phyloP scores from a whole-genome alignment of 352 stramenopile genomes.

The Saprolegnia diclina region DNA sequence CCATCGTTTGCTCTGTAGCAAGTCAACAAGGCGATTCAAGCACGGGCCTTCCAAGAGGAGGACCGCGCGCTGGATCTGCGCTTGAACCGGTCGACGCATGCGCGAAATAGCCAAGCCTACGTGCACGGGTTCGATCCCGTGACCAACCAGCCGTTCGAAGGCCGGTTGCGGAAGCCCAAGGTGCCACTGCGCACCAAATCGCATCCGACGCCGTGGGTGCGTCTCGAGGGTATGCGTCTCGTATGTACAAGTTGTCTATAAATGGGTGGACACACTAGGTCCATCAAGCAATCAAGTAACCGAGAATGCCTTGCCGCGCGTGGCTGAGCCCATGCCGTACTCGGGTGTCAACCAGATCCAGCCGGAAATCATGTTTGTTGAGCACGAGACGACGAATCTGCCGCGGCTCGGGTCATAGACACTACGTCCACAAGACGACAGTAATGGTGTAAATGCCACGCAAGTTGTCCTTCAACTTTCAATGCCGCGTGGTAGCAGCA shows the following conservation, averaged over 20 bases:
- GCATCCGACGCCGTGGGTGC: constrained; percentile 39
- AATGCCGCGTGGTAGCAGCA: too few relatives aligned
- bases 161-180: constrained; percentile 42
- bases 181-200: constrained; percentile 45
- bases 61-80: constrained; percentile 39
- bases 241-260: not conserved
- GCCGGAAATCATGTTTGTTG: constrained; percentile 22
- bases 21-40: constrained; percentile 46
- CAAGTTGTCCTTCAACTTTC: too few relatives aligned
- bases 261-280: not conserved
- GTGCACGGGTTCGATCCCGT: constrained; percentile 61
- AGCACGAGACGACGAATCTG: constrained; percentile 2
- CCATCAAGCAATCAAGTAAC: constrained; percentile 11
- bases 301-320: not conserved
- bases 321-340: not conserved
- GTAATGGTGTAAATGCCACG: too few relatives aligned
- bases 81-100: constrained; percentile 59
- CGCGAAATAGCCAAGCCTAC: constrained; percentile 47
- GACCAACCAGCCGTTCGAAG: constrained; percentile 51
- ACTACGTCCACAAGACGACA: too few relatives aligned
- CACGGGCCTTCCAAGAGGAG: constrained; percentile 36
- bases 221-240: not conserved
- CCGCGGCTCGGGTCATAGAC: not conserved
- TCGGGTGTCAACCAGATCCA: constrained; percentile 14
- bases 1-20: constrained; percentile 20